These are phyloP conservation scores for Moricandia moricandioides DNA, from an alignment of 345 rosid genomes.

Conservation along the genomic window DNA sequence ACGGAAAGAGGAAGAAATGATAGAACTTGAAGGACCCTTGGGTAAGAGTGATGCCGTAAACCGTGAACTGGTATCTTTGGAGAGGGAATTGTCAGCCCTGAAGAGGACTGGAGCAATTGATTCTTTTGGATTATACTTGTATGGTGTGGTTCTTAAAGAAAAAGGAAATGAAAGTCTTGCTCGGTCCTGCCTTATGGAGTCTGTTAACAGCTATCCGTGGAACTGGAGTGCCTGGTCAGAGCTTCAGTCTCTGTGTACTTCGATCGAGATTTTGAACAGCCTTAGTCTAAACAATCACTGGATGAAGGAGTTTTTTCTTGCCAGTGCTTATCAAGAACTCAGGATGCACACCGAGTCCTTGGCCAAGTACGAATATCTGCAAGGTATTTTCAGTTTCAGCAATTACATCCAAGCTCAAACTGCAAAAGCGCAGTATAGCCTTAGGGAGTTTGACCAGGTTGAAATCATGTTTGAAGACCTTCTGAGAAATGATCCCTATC, in stretches of 20 bases:
- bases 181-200: constrained; percentile 72
- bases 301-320: constrained; percentile 98
- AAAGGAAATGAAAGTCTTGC: constrained; percentile 80
- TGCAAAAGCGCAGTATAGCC: constrained; percentile 86
- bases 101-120: constrained; percentile 72
- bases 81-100: constrained; percentile 71
- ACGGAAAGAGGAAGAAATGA: constrained; percentile 91
- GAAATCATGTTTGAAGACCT: constrained; percentile 93
- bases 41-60: constrained; percentile 78
- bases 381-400: constrained; percentile 72
- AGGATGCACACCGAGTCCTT: constrained; percentile 83
- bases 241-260: constrained; percentile 76
- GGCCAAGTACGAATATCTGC: constrained; percentile 69
- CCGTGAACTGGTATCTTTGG: constrained; percentile 70
- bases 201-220: constrained; percentile 96
- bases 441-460: constrained; percentile 92
- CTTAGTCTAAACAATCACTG: constrained; percentile 81
- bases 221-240: constrained; percentile 99
- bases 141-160: constrained; percentile 86
- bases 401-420: constrained; percentile 90
- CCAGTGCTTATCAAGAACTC: constrained; percentile 78
- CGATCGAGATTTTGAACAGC: constrained; percentile 63
- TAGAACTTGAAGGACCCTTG: constrained; percentile 86
- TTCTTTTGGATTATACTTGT: constrained; percentile 81
- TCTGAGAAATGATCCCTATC: constrained; percentile 72